Conservation (phyloP, 139 green algal species). For the Diplosphaera chodatii region DNA sequence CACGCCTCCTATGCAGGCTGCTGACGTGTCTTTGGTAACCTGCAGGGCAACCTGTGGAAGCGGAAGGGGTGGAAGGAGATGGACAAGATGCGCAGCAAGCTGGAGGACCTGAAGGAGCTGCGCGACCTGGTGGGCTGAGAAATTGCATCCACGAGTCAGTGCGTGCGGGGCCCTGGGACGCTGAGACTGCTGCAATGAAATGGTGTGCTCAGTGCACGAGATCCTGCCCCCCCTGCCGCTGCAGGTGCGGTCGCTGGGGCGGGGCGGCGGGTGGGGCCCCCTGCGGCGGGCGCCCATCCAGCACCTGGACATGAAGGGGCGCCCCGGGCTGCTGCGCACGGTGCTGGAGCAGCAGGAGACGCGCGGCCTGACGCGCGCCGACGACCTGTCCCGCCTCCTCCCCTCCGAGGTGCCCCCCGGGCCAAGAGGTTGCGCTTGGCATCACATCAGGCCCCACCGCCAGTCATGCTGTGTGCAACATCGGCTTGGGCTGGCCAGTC, state of each 20-base stretch:
- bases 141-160: too few relatives aligned
- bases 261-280: slow-evolving; percentile 78
- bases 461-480: too few relatives aligned
- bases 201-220: too few relatives aligned
- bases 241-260: slow-evolving; percentile 50
- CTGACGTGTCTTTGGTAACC: too few relatives aligned
- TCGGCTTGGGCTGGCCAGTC: too few relatives aligned
- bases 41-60: slow-evolving; percentile 56
- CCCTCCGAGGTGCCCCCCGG: slow-evolving; percentile 39
- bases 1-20: too few relatives aligned
- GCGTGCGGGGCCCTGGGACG: too few relatives aligned
- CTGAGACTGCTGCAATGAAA: too few relatives aligned
- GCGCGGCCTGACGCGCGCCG: slow-evolving; percentile 70
- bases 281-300: slow-evolving; percentile 64
- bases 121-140: slow-evolving; percentile 61
- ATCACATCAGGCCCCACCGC: too few relatives aligned
- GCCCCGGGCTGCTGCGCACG: slow-evolving; percentile 72
- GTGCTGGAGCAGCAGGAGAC: slow-evolving; percentile 82
- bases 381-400: slow-evolving; percentile 79
- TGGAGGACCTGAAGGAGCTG: slow-evolving; percentile 82
- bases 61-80: slow-evolving; percentile 69
- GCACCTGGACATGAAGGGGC: slow-evolving; percentile 44
- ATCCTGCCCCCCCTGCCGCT: too few relatives aligned
- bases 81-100: slow-evolving; percentile 62
- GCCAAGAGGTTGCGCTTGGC: too few relatives aligned